A percentile compares a stretch with the other conserved stretches of the same genome.
Conservation (phyloP, 345 rosid genomes). For the Conringia planisiliqua region DNA sequence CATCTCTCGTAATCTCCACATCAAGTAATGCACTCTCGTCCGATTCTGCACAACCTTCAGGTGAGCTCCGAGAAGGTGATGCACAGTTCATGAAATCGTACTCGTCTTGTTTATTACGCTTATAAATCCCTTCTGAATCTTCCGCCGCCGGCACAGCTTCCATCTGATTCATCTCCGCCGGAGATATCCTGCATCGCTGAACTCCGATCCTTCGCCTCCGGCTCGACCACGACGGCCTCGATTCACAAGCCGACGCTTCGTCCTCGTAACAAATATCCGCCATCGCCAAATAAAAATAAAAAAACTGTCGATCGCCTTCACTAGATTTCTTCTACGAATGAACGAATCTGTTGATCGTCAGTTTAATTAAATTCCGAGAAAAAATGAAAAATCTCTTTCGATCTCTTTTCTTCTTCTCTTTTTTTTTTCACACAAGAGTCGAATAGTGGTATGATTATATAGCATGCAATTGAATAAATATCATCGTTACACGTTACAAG, state of each 20-base stretch:
- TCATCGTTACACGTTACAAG: constrained; percentile 21
- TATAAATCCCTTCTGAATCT: constrained; percentile 25
- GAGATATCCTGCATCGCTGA: constrained; percentile 47
- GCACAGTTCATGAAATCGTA: constrained; percentile 1
- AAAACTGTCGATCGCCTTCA: neutral
- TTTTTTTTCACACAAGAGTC: neutral
- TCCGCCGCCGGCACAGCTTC: neutral
- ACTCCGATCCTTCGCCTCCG: constrained; percentile 71
- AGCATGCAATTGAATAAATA: constrained; percentile 25
- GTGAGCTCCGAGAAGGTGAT: constrained; percentile 30
- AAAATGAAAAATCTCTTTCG: neutral
- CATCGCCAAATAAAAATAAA: constrained; percentile 27
- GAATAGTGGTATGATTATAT: neutral
- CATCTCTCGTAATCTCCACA: neutral
- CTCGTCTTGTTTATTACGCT: constrained; percentile 43
- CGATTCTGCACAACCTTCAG: constrained; percentile 7
- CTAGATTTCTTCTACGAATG: neutral
- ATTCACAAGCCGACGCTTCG: constrained; percentile 26
- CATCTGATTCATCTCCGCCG: constrained; percentile 1
- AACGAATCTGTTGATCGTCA: constrained; percentile 1
- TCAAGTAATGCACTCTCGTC: constrained; percentile 1
- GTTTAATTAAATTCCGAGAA: neutral
- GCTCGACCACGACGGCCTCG: constrained; percentile 44
- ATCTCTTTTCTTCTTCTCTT: too few species aligned
- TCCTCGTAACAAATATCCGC: constrained; percentile 62